Evolutionary conservation across 2,329 filamentous ascomycete genomes (phyloP).

Genomic region (Ciborinia camelliae): DNA sequence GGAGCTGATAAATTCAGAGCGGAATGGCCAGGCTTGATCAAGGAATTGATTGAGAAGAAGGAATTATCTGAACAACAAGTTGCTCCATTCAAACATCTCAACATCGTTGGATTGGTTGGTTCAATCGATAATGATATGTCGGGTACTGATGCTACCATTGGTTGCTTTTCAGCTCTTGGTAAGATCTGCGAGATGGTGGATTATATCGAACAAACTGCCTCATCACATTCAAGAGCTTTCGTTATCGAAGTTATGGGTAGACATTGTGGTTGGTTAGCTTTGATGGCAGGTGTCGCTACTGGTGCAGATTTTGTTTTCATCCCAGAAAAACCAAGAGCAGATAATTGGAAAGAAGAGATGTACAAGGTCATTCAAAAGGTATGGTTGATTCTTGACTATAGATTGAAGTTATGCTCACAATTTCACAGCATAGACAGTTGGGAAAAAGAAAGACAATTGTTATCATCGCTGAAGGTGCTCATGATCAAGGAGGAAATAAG

Average conservation of each 20-base stretch:
- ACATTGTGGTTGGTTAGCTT: constrained; percentile 94
- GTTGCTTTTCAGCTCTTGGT: constrained; percentile 88
- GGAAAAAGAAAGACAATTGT: constrained; percentile 98
- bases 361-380: constrained; percentile 71
- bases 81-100: constrained; percentile 77
- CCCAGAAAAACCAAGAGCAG: constrained; percentile 83
- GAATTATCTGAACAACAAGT: constrained; percentile 70
- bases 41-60: constrained; percentile 74
- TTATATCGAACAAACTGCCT: constrained; percentile 92
- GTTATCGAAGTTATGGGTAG: constrained; percentile 98
- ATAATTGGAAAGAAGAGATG: constrained; percentile 90
- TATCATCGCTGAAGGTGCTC: constrained; percentile 92
- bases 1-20: constrained; percentile 89
- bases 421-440: constrained; percentile 68
- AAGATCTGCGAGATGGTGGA: constrained; percentile 96
- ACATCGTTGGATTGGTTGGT: constrained; percentile 93
- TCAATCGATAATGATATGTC: constrained; percentile 99
- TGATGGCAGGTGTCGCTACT: constrained; percentile 93
- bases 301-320: constrained; percentile 97
- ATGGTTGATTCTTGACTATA: constrained; percentile 25
- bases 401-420: constrained; percentile 17
- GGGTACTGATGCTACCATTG: constrained; percentile 94
- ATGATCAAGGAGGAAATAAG: constrained; percentile 78
- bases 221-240: constrained; percentile 92
- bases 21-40: constrained; percentile 85